Conservation (phyloP, 208 protist species). For the Crithidia bombi region DNA sequence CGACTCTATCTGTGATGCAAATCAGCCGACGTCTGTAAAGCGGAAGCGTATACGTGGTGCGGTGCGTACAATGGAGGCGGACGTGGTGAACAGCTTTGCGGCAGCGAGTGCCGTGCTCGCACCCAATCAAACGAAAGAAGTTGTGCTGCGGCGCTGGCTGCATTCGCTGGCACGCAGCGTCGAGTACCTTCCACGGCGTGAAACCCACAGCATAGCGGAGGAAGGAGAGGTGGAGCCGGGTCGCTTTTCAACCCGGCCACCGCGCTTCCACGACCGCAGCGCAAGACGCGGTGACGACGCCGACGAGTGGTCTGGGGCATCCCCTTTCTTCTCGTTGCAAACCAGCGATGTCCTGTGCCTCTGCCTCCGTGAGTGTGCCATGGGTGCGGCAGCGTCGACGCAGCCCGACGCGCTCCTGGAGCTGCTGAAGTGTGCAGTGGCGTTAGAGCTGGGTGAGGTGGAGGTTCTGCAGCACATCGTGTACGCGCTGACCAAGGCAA, state of each 20-base stretch:
- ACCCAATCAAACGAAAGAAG: slow-evolving; percentile 8
- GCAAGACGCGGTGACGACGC: slow-evolving; percentile 17
- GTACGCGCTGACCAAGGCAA: slow-evolving; percentile 32
- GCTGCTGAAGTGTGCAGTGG: slow-evolving; percentile 56
- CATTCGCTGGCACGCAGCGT: slow-evolving; percentile 9
- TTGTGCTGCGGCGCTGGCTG: slow-evolving; percentile 21
- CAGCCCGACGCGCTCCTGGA: slow-evolving; percentile 1
- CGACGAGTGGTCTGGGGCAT: slow-evolving; percentile 59
- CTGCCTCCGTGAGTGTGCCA: slow-evolving; percentile 47
- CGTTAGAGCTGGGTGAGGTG: slow-evolving; percentile 60
- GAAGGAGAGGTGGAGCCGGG: slow-evolving; percentile 1
- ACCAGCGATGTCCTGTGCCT: slow-evolving; percentile 70
- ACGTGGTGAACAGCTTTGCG: slow-evolving; percentile 55
- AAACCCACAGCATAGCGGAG: neutral
- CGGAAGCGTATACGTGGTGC: slow-evolving; percentile 53
- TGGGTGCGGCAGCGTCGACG: neutral
- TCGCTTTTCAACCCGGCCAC: slow-evolving; percentile 17
- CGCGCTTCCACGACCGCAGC: neutral
- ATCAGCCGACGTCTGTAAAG: slow-evolving; percentile 23
- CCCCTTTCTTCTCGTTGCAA: slow-evolving; percentile 60
- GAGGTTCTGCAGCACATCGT: slow-evolving; percentile 50
- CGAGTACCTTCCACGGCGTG: slow-evolving; percentile 27
- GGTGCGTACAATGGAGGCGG: slow-evolving; percentile 53
- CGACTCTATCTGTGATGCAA: slow-evolving; percentile 8
- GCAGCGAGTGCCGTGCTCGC: slow-evolving; percentile 11